A percentile compares a stretch with the other conserved stretches of the same genome.
These are phyloP conservation scores for Narthecium ossifragum DNA, from an alignment of 106 monocot genomes.

Conservation along the genomic window DNA sequence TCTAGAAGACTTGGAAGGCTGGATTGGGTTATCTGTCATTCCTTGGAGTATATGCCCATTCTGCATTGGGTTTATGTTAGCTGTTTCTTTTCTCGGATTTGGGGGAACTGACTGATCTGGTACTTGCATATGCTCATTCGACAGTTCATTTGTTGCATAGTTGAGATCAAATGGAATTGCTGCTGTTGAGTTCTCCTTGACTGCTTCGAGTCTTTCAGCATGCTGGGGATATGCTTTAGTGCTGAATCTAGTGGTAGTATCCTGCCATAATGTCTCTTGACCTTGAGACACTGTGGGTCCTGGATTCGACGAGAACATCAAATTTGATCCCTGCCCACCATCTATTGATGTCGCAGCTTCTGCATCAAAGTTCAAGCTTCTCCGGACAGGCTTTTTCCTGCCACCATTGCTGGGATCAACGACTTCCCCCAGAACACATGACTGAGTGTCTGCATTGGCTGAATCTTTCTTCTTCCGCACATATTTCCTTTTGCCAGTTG, in stretches of 20 bases:
- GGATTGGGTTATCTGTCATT: neutral
- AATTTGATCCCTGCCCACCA: too few species aligned
- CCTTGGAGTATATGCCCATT: neutral
- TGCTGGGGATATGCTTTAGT: neutral
- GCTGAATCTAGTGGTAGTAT: too few species aligned
- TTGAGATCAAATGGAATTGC: neutral
- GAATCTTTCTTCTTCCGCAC: conserved; percentile 25
- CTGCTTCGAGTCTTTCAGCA: too few species aligned
- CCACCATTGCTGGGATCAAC: neutral
- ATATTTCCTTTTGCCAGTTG: conserved; percentile 32
- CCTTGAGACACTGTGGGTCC: neutral
- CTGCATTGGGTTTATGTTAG: neutral
- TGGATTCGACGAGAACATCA: neutral
- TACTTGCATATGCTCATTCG: neutral
- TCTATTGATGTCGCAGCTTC: neutral
- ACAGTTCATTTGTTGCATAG: neutral
- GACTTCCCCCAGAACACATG: neutral
- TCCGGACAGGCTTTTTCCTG: neutral
- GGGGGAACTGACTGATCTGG: neutral
- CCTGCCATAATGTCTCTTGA: too few species aligned
- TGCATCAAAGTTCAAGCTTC: neutral
- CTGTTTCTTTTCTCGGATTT: neutral
- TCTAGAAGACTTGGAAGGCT: neutral
- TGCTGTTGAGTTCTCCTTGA: neutral
- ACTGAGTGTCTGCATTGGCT: conserved; percentile 5